Evolutionary conservation across 352 stramenopile species (phyloP).

Genomic region (Pythium pectinolyticum): DNA sequence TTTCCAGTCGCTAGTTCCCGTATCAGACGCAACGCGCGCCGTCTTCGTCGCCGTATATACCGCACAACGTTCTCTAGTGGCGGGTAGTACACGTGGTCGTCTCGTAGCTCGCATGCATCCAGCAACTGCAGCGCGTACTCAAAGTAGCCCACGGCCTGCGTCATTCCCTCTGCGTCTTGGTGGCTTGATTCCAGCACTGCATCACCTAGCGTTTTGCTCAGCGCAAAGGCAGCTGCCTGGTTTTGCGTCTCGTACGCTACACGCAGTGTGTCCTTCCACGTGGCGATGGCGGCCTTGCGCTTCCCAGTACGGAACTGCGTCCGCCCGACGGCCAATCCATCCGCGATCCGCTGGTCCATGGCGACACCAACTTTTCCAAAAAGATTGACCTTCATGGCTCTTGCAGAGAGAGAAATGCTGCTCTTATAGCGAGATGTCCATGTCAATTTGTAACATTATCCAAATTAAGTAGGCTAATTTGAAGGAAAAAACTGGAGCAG

Average conservation of each 20-base stretch:
- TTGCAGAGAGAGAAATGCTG: neutral
- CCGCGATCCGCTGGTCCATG: conserved; percentile 17
- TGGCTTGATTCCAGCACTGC: conserved; percentile 14
- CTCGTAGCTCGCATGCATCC: conserved; percentile 8
- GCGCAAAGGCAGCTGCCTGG: conserved; percentile 60
- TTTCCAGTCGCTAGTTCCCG: neutral
- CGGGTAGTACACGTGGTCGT: conserved; percentile 8
- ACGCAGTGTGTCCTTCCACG: conserved; percentile 55
- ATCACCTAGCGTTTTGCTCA: conserved; percentile 71
- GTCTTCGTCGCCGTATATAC: conserved; percentile 23
- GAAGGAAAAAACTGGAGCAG: neutral
- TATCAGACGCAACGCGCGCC: conserved; percentile 10
- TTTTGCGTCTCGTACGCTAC: conserved; percentile 48
- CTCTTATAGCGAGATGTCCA: conserved; percentile 5
- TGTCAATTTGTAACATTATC: no score
- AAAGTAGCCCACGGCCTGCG: conserved; percentile 25
- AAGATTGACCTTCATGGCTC: conserved; percentile 22
- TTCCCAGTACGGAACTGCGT: conserved; percentile 36
- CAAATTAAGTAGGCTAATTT: no score
- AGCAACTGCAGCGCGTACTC: conserved; percentile 28
- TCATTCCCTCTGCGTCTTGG: neutral
- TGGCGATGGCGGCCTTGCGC: conserved; percentile 33
- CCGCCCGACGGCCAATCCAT: conserved; percentile 33
- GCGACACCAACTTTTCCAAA: no score
- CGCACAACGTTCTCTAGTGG: conserved; percentile 11